Evolutionary conservation across 164 flowering plant species (phyloP), one percentile per base, ranked within the genome.

Genomic region (Vitis amurensis): DNA sequence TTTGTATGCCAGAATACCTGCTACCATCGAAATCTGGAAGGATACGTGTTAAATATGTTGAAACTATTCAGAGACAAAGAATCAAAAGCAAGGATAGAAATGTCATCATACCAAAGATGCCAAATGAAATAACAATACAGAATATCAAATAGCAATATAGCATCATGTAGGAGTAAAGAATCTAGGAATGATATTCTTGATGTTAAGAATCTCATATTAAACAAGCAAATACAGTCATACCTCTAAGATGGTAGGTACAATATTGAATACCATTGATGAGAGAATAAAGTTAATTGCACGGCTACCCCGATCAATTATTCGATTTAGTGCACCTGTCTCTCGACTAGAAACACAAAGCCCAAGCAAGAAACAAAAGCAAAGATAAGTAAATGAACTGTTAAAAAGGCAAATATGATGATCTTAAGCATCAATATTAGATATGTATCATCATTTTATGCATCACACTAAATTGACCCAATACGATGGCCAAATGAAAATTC

Each of bases 301-400:
- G 86, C 99, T 93, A 76, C 99, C 99, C 81, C 99, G 99, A 73
- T 96, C 99, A 74, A 96, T 93, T 53, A 84, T 88, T 67, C 99
- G 91, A 82, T 83, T 91, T 49, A 96, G 71, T 27, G 84, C 98
- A 76, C 99, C 99, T 67, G 99, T 96, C 80, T 96, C 98, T 64
- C 99, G 99, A 74, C 99, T 96, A 80, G 27, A 79, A 71, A 77
- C 62, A 23, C 56, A 73, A 11, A 62, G 23, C 64, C 48, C 55
- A 79, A 61, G 68, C 72, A 29, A 71, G 69, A 69, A 37, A 71
- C 16, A 63, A 13, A 72, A 71, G 47, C 44, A 19, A 31, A 13
- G 59, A 14, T 15, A 57, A 57, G 60, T 9, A 68, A 13, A 15
- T 55, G 71, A 64, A 50, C 64, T 12, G 37, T 61, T 67, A 29